phyloP scores from a whole-genome alignment of 192 early-diverging fungal genomes.

The Entomortierella chlamydospora region DNA sequence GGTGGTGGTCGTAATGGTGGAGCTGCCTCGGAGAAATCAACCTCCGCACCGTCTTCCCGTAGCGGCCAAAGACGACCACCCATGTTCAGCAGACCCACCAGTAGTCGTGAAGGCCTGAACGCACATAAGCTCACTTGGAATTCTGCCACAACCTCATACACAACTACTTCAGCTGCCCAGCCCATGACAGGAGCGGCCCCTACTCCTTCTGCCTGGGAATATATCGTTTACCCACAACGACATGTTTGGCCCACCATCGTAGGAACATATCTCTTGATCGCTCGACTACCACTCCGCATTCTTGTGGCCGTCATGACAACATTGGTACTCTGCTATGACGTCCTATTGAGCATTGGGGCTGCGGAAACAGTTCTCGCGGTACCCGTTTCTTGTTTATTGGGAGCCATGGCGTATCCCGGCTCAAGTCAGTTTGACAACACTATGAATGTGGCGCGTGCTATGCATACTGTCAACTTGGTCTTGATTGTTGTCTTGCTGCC shows the following conservation, averaged over 20 bases:
- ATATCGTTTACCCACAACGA: constrained; percentile 38
- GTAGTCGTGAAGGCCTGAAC: constrained; percentile 6
- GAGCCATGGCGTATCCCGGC: constrained; percentile 40
- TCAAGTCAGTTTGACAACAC: constrained; percentile 47
- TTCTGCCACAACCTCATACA: constrained; percentile 49
- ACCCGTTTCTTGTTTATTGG: constrained; percentile 39
- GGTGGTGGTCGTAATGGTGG: not conserved
- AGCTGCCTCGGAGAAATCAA: constrained; percentile 20
- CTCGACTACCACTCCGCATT: constrained; percentile 43
- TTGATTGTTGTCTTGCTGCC: constrained; percentile 39
- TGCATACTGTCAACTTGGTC: constrained; percentile 51
- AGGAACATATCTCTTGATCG: constrained; percentile 35
- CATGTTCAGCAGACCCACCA: constrained; percentile 13
- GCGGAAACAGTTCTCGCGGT: constrained; percentile 41
- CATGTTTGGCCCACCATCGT: constrained; percentile 37
- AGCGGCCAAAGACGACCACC: constrained; percentile 14
- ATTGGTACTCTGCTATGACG: constrained; percentile 45
- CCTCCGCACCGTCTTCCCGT: constrained; percentile 5
- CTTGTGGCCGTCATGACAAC: constrained; percentile 46
- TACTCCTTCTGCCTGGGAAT: constrained; percentile 46
- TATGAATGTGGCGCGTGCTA: constrained; percentile 52
- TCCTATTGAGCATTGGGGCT: constrained; percentile 40
- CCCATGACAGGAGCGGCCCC: constrained; percentile 46
- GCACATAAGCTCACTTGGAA: constrained; percentile 48
- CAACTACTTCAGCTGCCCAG: constrained; percentile 35